These are phyloP conservation scores for Paramyrothecium sp. DNA, from an alignment of 2,329 filamentous ascomycete genomes.

Conservation along the genomic window DNA sequence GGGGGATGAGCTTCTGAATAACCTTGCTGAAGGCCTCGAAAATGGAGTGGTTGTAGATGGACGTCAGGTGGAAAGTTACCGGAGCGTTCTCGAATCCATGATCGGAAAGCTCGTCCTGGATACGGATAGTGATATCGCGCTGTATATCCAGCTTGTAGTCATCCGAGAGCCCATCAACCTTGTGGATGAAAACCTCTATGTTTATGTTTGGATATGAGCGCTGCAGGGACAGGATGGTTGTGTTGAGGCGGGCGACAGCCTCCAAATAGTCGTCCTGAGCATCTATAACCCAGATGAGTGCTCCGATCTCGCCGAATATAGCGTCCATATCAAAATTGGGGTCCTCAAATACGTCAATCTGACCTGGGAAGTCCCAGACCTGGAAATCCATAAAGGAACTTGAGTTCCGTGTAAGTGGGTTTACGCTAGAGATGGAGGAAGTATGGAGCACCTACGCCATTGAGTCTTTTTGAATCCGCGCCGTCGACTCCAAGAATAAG, in stretches of 20 bases:
- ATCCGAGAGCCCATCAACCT: slow-evolving; percentile 95
- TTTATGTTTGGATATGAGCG: slow-evolving; percentile 90
- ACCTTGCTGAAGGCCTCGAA: slow-evolving; percentile 99
- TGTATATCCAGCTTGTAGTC: slow-evolving; percentile 97
- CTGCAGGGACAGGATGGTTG: slow-evolving; percentile 85
- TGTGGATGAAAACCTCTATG: slow-evolving; percentile 98
- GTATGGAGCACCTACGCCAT: slow-evolving; percentile 69
- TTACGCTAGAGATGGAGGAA: neutral
- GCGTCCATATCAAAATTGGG: slow-evolving; percentile 87
- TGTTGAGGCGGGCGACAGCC: slow-evolving; percentile 81
- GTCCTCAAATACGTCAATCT: slow-evolving; percentile 86
- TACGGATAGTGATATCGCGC: slow-evolving; percentile 92
- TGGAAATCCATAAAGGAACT: slow-evolving; percentile 99
- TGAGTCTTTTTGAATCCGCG: slow-evolving; percentile 88
- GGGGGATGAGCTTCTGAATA: slow-evolving; percentile 94
- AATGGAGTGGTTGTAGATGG: slow-evolving; percentile 97
- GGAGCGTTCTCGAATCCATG: slow-evolving; percentile 90
- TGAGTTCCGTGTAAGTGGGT: slow-evolving; percentile 5
- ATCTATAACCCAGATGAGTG: slow-evolving; percentile 97
- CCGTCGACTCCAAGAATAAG: slow-evolving; percentile 91
- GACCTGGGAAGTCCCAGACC: slow-evolving; percentile 95
- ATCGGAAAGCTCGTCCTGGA: slow-evolving; percentile 93
- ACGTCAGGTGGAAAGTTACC: slow-evolving; percentile 93
- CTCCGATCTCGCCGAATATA: slow-evolving; percentile 92
- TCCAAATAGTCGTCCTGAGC: slow-evolving; percentile 97